Conservation (phyloP, 305 asterid genomes). For the Caryopteris hybrid region DNA sequence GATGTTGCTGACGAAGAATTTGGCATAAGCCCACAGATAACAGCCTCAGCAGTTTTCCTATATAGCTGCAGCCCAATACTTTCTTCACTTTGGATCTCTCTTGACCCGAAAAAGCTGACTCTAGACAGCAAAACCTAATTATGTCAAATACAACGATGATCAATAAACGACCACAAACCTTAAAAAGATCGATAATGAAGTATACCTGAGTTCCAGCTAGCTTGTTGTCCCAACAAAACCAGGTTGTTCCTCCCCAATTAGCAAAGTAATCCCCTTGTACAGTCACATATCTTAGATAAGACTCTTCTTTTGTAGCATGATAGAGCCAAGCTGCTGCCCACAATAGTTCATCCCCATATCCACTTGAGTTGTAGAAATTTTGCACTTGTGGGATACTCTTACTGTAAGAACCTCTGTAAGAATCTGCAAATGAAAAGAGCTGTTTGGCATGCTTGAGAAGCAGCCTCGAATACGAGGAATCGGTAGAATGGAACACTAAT, state of each 20-base stretch:
- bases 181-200: neutral
- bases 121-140: conserved; percentile 58
- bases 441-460: conserved; percentile 51
- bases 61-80: conserved; percentile 54
- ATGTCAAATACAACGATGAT: neutral
- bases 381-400: conserved; percentile 44
- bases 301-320: conserved; percentile 48
- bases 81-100: conserved; percentile 31
- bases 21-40: conserved; percentile 59
- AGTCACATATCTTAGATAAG: conserved; percentile 37
- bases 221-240: conserved; percentile 70
- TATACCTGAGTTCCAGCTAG: conserved; percentile 64
- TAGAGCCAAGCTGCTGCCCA: conserved; percentile 91
- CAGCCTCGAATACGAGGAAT: conserved; percentile 33
- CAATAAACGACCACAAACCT: neutral
- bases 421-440: conserved; percentile 53
- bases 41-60: conserved; percentile 54
- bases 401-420: conserved; percentile 50
- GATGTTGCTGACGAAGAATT: conserved; percentile 41
- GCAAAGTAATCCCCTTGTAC: conserved; percentile 41
- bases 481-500: conserved; percentile 39
- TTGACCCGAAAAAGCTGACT: conserved; percentile 47
- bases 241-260: conserved; percentile 44
- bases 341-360: conserved; percentile 66
- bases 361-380: conserved; percentile 52